Evolutionary conservation across 2,329 filamentous ascomycete genomes (phyloP), one percentile per base, ranked within the genome.

Genomic region (Nemania sp.): DNA sequence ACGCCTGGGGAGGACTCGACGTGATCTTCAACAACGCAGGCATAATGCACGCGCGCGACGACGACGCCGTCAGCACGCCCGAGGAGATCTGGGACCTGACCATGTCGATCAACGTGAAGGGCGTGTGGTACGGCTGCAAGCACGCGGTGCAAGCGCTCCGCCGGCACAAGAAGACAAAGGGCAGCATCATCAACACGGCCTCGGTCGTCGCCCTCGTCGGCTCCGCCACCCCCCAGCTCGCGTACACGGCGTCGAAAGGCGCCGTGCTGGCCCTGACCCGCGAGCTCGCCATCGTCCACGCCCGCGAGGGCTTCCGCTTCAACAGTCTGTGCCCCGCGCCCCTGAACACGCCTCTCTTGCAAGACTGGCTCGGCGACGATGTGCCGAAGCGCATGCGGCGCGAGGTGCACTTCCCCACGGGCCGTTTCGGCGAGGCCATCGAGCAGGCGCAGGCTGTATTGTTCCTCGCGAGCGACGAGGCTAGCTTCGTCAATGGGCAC

Each of bases 21-120:
- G 85, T 97, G 77, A 93, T 97, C 76, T 98, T 97, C 89, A 98
- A 98, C 89, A 98, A 98, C 80, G 94, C 94, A 26, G 94, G 94
- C 63, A 98, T 98, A 81, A 98, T 98, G 94, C 94, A 97, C 83
- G 90, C 89, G 55, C 86, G 91, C 65, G 92, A 94, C 79, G 90
- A 88, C 77, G 90, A 93, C 80, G 93, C 94, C 56, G 84, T 97
- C 79, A 88, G 91, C 79, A 97, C 94, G 1, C 90, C 93, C 58
- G 93, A 97, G 83, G 90, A 89, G 75, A 94, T 98, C 84, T 98
- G 94, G 94, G 93, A 98, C 77, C 83, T 97, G 73, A 98, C 94
- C 4, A 93, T 97, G 70, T 90, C 89, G 79, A 97, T 97, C 85
- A 98, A 98, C 81, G 94, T 97, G 80, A 98, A 98, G 88, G 94